Evolutionary conservation across 345 rosid species (phyloP), one percentile per base, ranked within the genome.

Genomic region (Tarenaya hassleriana): DNA sequence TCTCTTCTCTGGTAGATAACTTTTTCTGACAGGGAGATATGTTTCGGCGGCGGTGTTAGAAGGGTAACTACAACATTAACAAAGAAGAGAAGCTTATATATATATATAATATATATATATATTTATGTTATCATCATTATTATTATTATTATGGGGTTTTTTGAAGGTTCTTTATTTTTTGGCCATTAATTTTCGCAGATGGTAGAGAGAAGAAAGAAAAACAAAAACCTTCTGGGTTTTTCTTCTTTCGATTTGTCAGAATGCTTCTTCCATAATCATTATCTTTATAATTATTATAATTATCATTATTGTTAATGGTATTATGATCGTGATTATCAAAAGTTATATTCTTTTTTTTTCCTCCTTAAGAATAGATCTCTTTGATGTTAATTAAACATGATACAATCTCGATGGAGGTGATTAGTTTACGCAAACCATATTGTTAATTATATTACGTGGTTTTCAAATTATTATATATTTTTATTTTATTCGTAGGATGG

Each of bases 61-160:
- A 47, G 61, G 51, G 70, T 66, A 66, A 66, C 70, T n/a, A n/a
- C n/a, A 53, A 59, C 56, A 66, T 66, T 66, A 59, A 66, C 70
- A 66, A 66, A 45, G 60, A 52, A 66, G 42, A 60, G 20, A 4
- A 40, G 46, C 31, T 38, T 16, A 63, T 33, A 60, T 37, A 9
- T 37, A 44, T 66, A 46, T 58, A 41, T 1, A 33, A 33, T 7
- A 33, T 33, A 7, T 33, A n/a, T n/a, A n/a, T n/a, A n/a, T n/a
- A n/a, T n/a, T n/a, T n/a, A n/a, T n/a, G n/a, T n/a, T n/a, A n/a
- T n/a, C n/a, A n/a, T n/a, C n/a, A n/a, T n/a, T n/a, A n/a, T n/a
- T n/a, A n/a, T n/a, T n/a, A n/a, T n/a, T n/a, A n/a, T 35, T 35
- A 35, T n/a, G 7, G 33, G 33, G 53, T 61, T 60, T 59, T 66